These are phyloP conservation scores for Scheffersomyces parashehatae DNA, from an alignment of 1,139 yeast genomes.

Conservation along the genomic window DNA sequence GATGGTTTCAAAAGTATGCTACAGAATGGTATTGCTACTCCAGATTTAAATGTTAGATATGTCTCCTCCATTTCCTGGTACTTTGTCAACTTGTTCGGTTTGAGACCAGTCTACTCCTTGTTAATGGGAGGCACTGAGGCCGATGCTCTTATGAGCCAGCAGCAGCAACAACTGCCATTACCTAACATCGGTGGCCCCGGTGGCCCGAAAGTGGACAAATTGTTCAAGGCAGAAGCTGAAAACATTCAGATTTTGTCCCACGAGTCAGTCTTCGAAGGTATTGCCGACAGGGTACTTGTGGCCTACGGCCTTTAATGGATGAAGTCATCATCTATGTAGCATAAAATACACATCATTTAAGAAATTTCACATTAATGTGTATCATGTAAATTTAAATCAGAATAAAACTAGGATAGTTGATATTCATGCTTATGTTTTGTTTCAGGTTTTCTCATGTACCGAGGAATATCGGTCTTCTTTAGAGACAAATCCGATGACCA, in stretches of 20 bases:
- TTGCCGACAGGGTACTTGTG: slow-evolving; percentile 63
- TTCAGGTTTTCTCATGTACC: too few relatives aligned
- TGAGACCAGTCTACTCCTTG: slow-evolving; percentile 76
- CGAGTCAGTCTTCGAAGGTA: slow-evolving; percentile 52
- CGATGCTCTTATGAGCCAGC: slow-evolving; percentile 53
- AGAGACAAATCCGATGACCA: too few relatives aligned
- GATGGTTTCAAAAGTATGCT: slow-evolving; percentile 88
- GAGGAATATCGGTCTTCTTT: too few relatives aligned
- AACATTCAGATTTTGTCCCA: slow-evolving; percentile 68
- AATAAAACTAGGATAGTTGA: too few relatives aligned
- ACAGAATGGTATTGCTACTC: slow-evolving; percentile 83
- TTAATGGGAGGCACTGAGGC: slow-evolving; percentile 57
- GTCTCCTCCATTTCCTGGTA: slow-evolving; percentile 99
- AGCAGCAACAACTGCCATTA: slow-evolving; percentile 41
- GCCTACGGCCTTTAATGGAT: slow-evolving; percentile 5
- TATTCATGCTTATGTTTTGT: too few relatives aligned
- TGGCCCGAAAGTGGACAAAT: slow-evolving; percentile 57
- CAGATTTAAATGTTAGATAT: slow-evolving; percentile 86
- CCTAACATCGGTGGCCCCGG: slow-evolving; percentile 55
- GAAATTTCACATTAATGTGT: too few relatives aligned
- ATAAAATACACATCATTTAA: too few relatives aligned
- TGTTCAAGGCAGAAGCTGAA: slow-evolving; percentile 74
- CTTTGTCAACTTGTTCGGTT: slow-evolving; percentile 83
- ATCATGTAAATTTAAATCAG: too few relatives aligned
- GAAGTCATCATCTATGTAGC: too few relatives aligned